Evolutionary conservation across 768 basidiomycete genomes (phyloP).

Genomic region (Boletales sp.): DNA sequence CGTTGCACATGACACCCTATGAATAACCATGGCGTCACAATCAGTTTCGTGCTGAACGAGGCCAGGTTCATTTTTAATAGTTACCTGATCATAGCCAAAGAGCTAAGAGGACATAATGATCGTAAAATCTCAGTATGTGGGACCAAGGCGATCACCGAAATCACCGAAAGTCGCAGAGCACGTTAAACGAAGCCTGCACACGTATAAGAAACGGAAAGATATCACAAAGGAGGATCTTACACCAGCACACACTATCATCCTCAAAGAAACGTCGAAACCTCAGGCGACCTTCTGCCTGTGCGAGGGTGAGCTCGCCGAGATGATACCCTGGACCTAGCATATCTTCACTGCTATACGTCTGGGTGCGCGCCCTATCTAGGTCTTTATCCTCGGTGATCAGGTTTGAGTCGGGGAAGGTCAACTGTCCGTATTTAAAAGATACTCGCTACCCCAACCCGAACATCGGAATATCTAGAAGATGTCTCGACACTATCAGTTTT

Average conservation of each 20-base stretch:
- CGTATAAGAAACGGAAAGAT: not conserved
- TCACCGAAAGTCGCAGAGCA: slow-evolving; percentile 31
- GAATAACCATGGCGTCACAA: too few species aligned
- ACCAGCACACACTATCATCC: slow-evolving; percentile 23
- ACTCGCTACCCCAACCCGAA: too few species aligned
- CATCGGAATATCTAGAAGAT: too few species aligned
- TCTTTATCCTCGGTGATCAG: slow-evolving; percentile 16
- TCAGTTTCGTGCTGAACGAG: too few species aligned
- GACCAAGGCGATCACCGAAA: slow-evolving; percentile 16
- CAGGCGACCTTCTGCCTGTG: slow-evolving; percentile 15
- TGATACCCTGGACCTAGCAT: too few species aligned
- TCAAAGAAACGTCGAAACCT: slow-evolving; percentile 28
- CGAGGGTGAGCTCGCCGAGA: slow-evolving; percentile 9
- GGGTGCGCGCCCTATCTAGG: not conserved
- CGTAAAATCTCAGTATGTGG: not conserved
- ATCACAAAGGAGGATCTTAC: slow-evolving; percentile 12
- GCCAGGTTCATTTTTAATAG: not conserved
- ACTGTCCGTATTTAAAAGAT: too few species aligned
- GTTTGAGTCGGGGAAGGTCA: too few species aligned
- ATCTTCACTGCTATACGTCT: slow-evolving; percentile 1
- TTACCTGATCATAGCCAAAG: slow-evolving; percentile 31
- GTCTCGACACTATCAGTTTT: too few species aligned
- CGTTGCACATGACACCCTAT: slow-evolving; percentile 24
- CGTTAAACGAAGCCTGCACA: slow-evolving; percentile 27
- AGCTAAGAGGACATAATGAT: slow-evolving; percentile 12